A percentile compares a stretch with the other conserved stretches of the same genome.
These are phyloP conservation scores for Chaetomium cochliodes DNA, from an alignment of 495 filamentous ascomycete species.

Conservation along the genomic window DNA sequence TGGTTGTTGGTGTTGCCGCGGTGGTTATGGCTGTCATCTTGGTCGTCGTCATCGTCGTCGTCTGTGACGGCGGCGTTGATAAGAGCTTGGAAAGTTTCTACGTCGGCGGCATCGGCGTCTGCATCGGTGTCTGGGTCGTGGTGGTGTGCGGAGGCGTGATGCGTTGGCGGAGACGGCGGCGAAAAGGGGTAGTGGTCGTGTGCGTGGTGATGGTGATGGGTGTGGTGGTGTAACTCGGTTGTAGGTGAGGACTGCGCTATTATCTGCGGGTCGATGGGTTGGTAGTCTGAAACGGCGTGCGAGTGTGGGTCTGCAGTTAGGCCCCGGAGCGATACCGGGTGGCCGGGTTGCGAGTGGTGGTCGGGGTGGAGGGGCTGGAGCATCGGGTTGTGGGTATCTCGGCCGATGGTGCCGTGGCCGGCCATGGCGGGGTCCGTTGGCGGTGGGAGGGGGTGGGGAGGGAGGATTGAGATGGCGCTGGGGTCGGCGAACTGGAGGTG, in stretches of 20 bases:
- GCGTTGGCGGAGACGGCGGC: slow-evolving; percentile 21
- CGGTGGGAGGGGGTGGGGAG: slow-evolving; percentile 24
- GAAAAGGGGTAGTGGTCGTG: slow-evolving; percentile 30
- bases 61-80: slow-evolving; percentile 39
- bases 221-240: slow-evolving; percentile 23
- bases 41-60: slow-evolving; percentile 20
- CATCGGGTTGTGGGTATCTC: slow-evolving; percentile 31
- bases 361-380: slow-evolving; percentile 32
- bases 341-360: slow-evolving; percentile 16
- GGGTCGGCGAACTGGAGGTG: slow-evolving; percentile 40
- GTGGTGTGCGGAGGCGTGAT: slow-evolving; percentile 19
- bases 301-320: slow-evolving; percentile 22
- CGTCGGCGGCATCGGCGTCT: slow-evolving; percentile 37
- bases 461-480: slow-evolving; percentile 34
- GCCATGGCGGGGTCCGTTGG: slow-evolving; percentile 19
- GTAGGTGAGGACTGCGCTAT: slow-evolving; percentile 42
- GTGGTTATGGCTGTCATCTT: not conserved
- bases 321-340: slow-evolving; percentile 28
- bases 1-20: slow-evolving; percentile 4
- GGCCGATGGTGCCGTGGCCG: slow-evolving; percentile 20
- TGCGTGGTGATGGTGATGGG: slow-evolving; percentile 26
- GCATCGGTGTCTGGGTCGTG: slow-evolving; percentile 35
- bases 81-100: slow-evolving; percentile 46
- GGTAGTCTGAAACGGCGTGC: slow-evolving; percentile 30
- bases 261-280: slow-evolving; percentile 54